Conservation (phyloP, 176 grass and related monocot species). For the Ensete ventricosum region DNA sequence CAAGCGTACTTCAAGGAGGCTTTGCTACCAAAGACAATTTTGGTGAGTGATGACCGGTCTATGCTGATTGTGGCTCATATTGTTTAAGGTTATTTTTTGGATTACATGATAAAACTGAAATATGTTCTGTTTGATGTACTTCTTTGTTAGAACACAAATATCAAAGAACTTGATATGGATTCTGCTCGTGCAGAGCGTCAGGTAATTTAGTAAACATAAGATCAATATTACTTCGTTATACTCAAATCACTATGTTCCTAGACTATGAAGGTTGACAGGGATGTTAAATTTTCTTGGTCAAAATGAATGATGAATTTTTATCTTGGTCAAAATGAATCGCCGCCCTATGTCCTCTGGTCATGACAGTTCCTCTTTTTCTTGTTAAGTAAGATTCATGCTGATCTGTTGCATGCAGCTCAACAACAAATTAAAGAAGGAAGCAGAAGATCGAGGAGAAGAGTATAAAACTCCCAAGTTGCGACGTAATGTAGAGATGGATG, state of each 20-base stretch:
- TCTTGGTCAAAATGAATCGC: too few species aligned
- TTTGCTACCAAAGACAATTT: conserved; percentile 68
- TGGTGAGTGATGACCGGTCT: conserved; percentile 31
- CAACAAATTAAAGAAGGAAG: conserved; percentile 54
- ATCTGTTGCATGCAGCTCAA: conserved; percentile 32
- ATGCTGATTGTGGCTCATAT: neutral
- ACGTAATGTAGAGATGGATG: conserved; percentile 78
- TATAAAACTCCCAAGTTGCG: conserved; percentile 48
- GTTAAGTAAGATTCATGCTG: neutral
- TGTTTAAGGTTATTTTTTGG: neutral
- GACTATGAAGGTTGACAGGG: neutral
- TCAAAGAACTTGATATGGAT: conserved; percentile 76
- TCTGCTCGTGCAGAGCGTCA: conserved; percentile 70
- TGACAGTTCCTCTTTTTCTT: too few species aligned
- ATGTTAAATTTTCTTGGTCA: neutral
- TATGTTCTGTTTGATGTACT: neutral
- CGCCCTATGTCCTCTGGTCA: too few species aligned
- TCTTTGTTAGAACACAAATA: conserved; percentile 44
- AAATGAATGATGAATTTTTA: conserved; percentile 3
- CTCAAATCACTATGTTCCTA: neutral
- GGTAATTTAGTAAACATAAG: conserved; percentile 26
- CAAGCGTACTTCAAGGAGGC: conserved; percentile 52
- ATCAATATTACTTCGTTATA: neutral
- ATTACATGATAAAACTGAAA: neutral
- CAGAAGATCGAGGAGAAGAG: conserved; percentile 60